Base-by-base conservation (phyloP, 495 filamentous ascomycete genomes). In the Darksidea phi region DNA sequence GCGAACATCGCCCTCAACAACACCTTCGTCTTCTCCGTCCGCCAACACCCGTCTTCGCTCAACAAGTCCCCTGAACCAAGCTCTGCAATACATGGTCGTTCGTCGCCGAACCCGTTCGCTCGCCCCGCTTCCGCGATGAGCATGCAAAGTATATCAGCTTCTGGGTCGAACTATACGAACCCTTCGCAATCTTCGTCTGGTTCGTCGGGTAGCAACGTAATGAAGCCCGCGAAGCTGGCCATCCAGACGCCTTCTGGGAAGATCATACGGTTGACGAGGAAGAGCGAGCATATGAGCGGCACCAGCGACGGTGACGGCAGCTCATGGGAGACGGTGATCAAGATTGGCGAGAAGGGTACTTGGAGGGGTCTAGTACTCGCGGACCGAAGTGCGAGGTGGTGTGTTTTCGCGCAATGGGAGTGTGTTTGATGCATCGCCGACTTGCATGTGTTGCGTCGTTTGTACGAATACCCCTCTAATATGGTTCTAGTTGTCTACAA, bases 391-490 rank as follows among this genome's bases (percentile, higher is more conserved):
- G 95, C 93, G 8, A 80, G 94, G 61, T 99, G 94, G 94, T 97
- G 95, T 75, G 94, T 99, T 21, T 99, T 96, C 78, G 93, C 88
- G 25, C 94, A 99, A 77, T 99, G 94, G 94, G 84, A 89, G 61
- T 85, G 84, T 73, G 74, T 80, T 51, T 87, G 28, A 32, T 32
- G 4, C 28, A 4, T 10, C 28, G 4, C 4, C 28, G 10, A 10
- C 28, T 32, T 11, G 5, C 4, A 21, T 8, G 18, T 18, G 17
- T 24, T 20, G 21, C 11, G n/a, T n/a, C n/a, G n/a, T n/a, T n/a
- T n/a, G n/a, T n/a, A n/a, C n/a, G n/a, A n/a, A n/a, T n/a, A n/a
- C n/a, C n/a, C n/a, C n/a, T n/a, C n/a, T 23, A 25, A 18, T 23
- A 2, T 42, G 41, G 6, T 43, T 43, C 1, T 21, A 20, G 13